phyloP scores from a whole-genome alignment of 805 yeast species.

The Sugiyamaella chiloensis region DNA sequence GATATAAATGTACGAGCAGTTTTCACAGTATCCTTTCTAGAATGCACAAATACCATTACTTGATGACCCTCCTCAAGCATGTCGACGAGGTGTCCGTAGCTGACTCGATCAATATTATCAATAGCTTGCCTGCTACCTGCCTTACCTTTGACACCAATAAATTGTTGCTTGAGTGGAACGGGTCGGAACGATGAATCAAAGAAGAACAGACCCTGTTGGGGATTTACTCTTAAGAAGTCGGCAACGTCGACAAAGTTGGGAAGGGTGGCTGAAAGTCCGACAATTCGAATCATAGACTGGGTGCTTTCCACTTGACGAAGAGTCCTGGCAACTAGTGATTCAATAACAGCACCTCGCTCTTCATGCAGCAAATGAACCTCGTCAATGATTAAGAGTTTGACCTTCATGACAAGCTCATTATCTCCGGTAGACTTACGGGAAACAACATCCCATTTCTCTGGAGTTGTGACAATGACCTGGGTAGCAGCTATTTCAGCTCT shows the following conservation, averaged over 20 bases:
- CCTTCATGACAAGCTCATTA: slow-evolving; percentile 76
- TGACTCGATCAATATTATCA: slow-evolving; percentile 68
- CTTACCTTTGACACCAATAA: slow-evolving; percentile 83
- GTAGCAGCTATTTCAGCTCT: slow-evolving; percentile 75
- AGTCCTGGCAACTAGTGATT: slow-evolving; percentile 91
- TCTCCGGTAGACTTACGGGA: slow-evolving; percentile 92
- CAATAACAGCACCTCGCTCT: slow-evolving; percentile 97
- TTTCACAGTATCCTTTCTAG: slow-evolving; percentile 86
- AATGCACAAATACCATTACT: slow-evolving; percentile 95
- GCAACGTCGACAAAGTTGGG: slow-evolving; percentile 94
- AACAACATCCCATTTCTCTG: slow-evolving; percentile 97
- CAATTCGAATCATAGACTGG: slow-evolving; percentile 89
- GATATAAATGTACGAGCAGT: slow-evolving; percentile 71
- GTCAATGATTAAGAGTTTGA: slow-evolving; percentile 83
- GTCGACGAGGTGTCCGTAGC: slow-evolving; percentile 72
- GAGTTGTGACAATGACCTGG: slow-evolving; percentile 89
- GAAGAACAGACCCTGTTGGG: slow-evolving; percentile 88
- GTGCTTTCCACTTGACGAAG: slow-evolving; percentile 91
- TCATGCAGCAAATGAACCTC: slow-evolving; percentile 96
- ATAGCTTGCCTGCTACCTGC: slow-evolving; percentile 68
- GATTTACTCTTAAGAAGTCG: slow-evolving; percentile 81
- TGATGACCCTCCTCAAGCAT: slow-evolving; percentile 72
- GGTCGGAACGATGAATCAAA: slow-evolving; percentile 94
- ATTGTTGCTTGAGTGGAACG: slow-evolving; percentile 83
- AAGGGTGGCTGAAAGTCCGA: slow-evolving; percentile 89